Conservation (phyloP, 306 rosid genomes). For the Prunus mira region DNA sequence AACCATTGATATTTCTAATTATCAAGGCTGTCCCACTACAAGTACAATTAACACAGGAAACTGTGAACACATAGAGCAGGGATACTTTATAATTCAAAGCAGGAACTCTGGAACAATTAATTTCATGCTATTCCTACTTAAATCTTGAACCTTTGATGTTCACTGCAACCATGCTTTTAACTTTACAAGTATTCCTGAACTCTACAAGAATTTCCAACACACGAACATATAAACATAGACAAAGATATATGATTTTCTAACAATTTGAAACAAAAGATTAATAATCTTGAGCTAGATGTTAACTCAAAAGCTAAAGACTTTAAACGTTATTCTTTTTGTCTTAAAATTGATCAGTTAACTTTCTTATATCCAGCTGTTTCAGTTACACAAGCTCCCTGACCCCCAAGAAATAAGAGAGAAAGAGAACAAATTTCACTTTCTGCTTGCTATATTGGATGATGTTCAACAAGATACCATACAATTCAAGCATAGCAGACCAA, state of each 20-base stretch:
- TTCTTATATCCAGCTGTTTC: conserved; percentile 14
- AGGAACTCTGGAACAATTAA: neutral
- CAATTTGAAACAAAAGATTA: neutral
- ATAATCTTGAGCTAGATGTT: no score
- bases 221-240: no score
- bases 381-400: neutral
- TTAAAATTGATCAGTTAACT: conserved; percentile 19
- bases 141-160: neutral
- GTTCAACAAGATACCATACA: neutral
- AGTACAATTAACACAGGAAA: neutral
- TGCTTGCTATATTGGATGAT: neutral
- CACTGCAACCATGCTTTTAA: neutral
- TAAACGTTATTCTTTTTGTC: neutral
- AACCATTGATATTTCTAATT: neutral
- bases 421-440: neutral
- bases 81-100: neutral
- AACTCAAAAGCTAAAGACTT: neutral
- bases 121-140: neutral
- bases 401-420: neutral
- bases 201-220: neutral
- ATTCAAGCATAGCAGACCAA: neutral
- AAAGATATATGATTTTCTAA: neutral
- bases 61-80: neutral
- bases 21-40: neutral
- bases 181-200: neutral